Conservation (phyloP, 225 moss, liverwort and hornwort species). For the Ulota crispa region DNA sequence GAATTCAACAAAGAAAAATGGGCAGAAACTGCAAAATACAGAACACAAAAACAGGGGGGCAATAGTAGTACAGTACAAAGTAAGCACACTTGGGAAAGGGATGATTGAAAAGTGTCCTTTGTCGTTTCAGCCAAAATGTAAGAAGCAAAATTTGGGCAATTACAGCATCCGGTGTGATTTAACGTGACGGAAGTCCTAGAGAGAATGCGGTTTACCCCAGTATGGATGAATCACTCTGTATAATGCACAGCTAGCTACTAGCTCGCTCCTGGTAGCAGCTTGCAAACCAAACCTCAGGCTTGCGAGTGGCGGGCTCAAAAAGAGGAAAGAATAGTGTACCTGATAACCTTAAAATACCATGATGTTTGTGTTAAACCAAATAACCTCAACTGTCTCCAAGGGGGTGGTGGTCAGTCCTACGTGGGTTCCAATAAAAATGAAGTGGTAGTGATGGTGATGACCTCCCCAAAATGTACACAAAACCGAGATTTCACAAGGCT, state of each 20-base stretch:
- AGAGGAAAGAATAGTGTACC: constrained; percentile 48
- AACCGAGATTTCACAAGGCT: constrained; percentile 4
- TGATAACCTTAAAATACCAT: constrained; percentile 57
- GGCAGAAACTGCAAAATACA: neutral
- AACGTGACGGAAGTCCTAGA: constrained; percentile 30
- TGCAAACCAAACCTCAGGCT: constrained; percentile 26
- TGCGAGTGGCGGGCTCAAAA: constrained; percentile 44
- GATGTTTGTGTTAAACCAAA: constrained; percentile 23
- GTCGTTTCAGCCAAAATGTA: constrained; percentile 35
- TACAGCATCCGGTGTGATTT: constrained; percentile 36
- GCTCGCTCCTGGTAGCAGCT: constrained; percentile 28
- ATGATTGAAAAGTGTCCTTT: constrained; percentile 19
- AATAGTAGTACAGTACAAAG: too few species aligned
- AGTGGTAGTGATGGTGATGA: neutral
- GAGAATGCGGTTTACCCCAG: constrained; percentile 36
- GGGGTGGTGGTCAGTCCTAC: constrained; percentile 37
- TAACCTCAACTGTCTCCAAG: constrained; percentile 31
- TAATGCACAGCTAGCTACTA: constrained; percentile 49
- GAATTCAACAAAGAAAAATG: neutral
- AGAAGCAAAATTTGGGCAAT: constrained; percentile 44
- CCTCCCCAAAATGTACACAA: constrained; percentile 55
- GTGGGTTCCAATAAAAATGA: constrained; percentile 26
- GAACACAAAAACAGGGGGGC: neutral
- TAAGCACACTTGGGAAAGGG: neutral
- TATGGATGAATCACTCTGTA: constrained; percentile 52